Conservation (phyloP, 208 protist genomes). For the Strigomonas culicis region DNA sequence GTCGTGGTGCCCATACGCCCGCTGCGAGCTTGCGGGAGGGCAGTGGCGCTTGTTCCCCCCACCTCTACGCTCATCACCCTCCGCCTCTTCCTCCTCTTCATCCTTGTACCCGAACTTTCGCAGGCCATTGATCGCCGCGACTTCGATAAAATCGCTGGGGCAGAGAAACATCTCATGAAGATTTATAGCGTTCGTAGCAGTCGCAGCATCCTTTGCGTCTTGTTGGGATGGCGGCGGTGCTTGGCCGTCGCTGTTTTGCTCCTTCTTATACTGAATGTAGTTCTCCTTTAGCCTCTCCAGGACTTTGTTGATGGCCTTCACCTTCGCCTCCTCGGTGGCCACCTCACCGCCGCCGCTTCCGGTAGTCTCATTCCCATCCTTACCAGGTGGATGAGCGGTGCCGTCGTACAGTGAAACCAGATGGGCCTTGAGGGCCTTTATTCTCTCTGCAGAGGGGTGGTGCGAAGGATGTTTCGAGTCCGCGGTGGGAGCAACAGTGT, state of each 20-base stretch:
- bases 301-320: background rate
- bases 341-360: background rate
- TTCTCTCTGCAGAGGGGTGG: no score
- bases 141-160: constrained; percentile 11
- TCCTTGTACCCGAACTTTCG: constrained; percentile 61
- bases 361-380: no score
- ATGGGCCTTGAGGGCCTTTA: no score
- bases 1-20: constrained; percentile 22
- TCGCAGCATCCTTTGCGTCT: background rate
- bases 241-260: no score
- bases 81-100: background rate
- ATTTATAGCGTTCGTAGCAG: background rate
- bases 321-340: background rate
- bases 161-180: no score
- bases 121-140: constrained; percentile 45
- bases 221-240: background rate
- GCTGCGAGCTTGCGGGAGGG: background rate
- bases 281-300: no score
- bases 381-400: no score
- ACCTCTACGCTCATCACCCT: no score
- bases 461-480: no score
- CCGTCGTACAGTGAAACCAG: no score
- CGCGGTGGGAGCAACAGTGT: no score
- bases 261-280: no score
- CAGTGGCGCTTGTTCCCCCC: background rate